These are phyloP conservation scores for Entomortierella lignicola DNA, from an alignment of 192 early-diverging fungal species.

Conservation along the genomic window DNA sequence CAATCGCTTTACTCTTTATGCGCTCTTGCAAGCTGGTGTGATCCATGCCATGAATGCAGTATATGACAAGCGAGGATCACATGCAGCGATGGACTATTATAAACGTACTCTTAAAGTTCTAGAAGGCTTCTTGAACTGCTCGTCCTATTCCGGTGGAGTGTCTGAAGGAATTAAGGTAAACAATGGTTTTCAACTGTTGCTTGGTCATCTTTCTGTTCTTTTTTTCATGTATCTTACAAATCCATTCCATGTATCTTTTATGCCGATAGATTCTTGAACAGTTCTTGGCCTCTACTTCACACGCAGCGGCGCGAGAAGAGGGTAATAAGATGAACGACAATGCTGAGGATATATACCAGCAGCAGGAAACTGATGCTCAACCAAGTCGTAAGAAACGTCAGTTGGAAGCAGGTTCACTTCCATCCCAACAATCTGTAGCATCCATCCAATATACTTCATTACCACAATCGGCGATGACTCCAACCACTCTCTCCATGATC, in stretches of 20 bases:
- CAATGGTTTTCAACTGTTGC: not conserved
- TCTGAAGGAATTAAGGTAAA: conserved; percentile 48
- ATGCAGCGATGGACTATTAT: conserved; percentile 52
- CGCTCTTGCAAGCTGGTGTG: conserved; percentile 46
- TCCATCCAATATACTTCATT: conserved; percentile 17
- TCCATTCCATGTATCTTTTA: not conserved
- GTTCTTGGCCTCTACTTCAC: conserved; percentile 36
- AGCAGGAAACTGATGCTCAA: conserved; percentile 16
- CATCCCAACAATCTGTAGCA: conserved; percentile 5
- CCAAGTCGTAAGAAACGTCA: conserved; percentile 50
- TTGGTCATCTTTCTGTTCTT: no score
- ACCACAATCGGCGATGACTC: conserved; percentile 4
- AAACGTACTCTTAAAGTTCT: conserved; percentile 36
- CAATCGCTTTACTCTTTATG: conserved; percentile 48
- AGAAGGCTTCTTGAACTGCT: conserved; percentile 35
- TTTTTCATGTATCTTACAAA: not conserved
- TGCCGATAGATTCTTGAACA: conserved; percentile 42
- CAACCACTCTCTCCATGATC: conserved; percentile 28
- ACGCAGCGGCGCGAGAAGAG: conserved; percentile 42
- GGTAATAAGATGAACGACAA: conserved; percentile 4
- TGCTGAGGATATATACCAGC: conserved; percentile 3
- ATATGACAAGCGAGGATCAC: conserved; percentile 47
- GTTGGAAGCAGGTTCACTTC: conserved; percentile 3
- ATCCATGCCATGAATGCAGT: conserved; percentile 54
- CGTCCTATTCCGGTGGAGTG: conserved; percentile 46